These are phyloP conservation scores for Candida andamanensis DNA, from an alignment of 805 yeast genomes.

Conservation along the genomic window DNA sequence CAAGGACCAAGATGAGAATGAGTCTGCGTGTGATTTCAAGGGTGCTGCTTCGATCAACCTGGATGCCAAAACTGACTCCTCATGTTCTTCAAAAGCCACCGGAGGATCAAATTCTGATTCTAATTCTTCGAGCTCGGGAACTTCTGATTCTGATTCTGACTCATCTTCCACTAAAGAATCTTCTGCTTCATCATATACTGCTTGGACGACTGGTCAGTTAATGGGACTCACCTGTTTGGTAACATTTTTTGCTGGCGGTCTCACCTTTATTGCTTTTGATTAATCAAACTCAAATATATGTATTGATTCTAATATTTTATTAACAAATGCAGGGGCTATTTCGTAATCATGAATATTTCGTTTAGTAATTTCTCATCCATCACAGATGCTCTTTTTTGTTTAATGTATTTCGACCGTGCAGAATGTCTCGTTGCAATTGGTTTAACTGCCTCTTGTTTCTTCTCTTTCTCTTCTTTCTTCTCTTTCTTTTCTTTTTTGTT, in stretches of 20 bases:
- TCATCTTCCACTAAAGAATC: conserved; percentile 17
- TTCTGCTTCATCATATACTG: conserved; percentile 15
- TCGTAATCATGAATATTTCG: conserved; percentile 86
- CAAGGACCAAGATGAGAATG: conserved; percentile 35
- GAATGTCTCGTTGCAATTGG: conserved; percentile 39
- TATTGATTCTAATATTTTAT: not conserved
- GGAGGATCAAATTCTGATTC: conserved; percentile 21
- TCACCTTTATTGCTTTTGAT: conserved; percentile 27
- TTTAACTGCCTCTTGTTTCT: conserved; percentile 9
- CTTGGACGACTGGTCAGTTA: conserved; percentile 27
- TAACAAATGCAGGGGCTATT: conserved; percentile 15
- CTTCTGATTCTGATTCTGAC: conserved; percentile 13
- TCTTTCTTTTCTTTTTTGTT: conserved; percentile 5
- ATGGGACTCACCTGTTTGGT: conserved; percentile 28
- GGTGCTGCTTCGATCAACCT: conserved; percentile 55
- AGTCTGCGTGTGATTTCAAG: conserved; percentile 60
- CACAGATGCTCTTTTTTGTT: conserved; percentile 86
- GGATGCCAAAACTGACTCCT: conserved; percentile 22
- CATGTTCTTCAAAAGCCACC: conserved; percentile 23
- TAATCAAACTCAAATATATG: conserved; percentile 4
- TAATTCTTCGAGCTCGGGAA: conserved; percentile 16
- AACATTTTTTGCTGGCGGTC: conserved; percentile 42
- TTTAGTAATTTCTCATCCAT: conserved; percentile 84
- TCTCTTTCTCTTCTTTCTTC: conserved; percentile 10
- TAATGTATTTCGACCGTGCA: conserved; percentile 81